phyloP scores from a whole-genome alignment of 306 rosid species.

The Medicago lupulina region DNA sequence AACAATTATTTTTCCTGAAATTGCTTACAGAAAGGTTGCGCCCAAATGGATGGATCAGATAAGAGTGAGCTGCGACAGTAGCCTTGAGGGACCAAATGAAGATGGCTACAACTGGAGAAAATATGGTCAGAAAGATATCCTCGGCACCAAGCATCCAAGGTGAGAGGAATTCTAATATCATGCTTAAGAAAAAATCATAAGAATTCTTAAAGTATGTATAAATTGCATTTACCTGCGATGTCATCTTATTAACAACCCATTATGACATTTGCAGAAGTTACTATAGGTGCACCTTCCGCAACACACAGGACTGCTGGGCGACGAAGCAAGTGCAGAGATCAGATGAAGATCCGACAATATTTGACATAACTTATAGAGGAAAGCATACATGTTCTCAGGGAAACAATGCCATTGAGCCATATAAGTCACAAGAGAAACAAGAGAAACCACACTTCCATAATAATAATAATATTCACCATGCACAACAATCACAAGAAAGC shows the following conservation, averaged over 20 bases:
- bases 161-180: constrained; percentile 37
- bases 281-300: constrained; percentile 92
- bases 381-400: constrained; percentile 81
- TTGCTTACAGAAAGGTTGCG: constrained; percentile 67
- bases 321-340: constrained; percentile 96
- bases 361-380: constrained; percentile 86
- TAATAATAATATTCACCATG: constrained; percentile 40
- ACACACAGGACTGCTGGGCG: constrained; percentile 79
- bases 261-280: constrained; percentile 82
- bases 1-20: background rate
- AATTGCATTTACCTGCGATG: background rate
- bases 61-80: constrained; percentile 70
- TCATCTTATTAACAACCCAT: constrained; percentile 39
- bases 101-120: constrained; percentile 95
- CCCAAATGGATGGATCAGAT: constrained; percentile 74
- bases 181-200: constrained; percentile 29
- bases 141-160: constrained; percentile 88
- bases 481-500: constrained; percentile 44
- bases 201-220: background rate
- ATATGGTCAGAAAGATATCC: constrained; percentile 93
- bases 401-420: constrained; percentile 52
- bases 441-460: constrained; percentile 46
- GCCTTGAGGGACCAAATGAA: constrained; percentile 80
- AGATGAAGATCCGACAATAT: constrained; percentile 76
- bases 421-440: constrained; percentile 67